A percentile compares a stretch with the other conserved stretches of the same genome.
These are phyloP conservation scores for Mucor piriformis DNA, from an alignment of 371 early-diverging fungal genomes.

Conservation along the genomic window DNA sequence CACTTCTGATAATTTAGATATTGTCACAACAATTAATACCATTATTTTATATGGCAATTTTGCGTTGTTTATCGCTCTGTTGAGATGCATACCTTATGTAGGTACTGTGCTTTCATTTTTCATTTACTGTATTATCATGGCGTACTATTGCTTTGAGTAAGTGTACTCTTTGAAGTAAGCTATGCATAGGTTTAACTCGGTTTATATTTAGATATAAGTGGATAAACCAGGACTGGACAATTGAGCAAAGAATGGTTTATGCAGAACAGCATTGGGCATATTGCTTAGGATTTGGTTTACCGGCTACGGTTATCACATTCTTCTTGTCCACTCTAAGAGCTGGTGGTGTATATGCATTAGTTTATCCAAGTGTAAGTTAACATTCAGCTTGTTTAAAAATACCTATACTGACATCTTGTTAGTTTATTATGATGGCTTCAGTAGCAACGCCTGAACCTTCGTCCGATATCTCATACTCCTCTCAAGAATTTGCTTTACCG, in stretches of 20 bases:
- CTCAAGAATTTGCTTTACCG: background rate
- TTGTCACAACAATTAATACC: constrained; percentile 33
- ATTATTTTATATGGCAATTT: constrained; percentile 47
- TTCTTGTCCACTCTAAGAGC: constrained; percentile 48
- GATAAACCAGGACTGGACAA: constrained; percentile 46
- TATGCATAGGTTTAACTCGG: too few relatives aligned
- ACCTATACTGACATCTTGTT: background rate
- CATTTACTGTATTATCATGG: constrained; percentile 45
- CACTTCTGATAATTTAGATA: background rate
- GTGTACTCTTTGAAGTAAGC: background rate
- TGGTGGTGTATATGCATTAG: constrained; percentile 50
- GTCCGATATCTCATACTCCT: background rate
- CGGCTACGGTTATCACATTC: constrained; percentile 42
- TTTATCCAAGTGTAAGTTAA: constrained; percentile 51
- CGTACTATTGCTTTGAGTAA: constrained; percentile 60
- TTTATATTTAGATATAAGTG: constrained; percentile 56
- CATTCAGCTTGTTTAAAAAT: background rate
- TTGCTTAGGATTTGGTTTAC: constrained; percentile 56
- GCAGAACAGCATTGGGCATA: constrained; percentile 56
- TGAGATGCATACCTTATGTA: constrained; percentile 39
- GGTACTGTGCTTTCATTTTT: constrained; percentile 42
- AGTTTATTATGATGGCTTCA: constrained; percentile 56
- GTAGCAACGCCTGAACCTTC: constrained; percentile 35
- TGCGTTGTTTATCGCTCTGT: constrained; percentile 34
- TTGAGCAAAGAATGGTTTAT: constrained; percentile 46